phyloP scores from a whole-genome alignment of 2,329 filamentous ascomycete species.

The Lachnellula subtilissima region DNA sequence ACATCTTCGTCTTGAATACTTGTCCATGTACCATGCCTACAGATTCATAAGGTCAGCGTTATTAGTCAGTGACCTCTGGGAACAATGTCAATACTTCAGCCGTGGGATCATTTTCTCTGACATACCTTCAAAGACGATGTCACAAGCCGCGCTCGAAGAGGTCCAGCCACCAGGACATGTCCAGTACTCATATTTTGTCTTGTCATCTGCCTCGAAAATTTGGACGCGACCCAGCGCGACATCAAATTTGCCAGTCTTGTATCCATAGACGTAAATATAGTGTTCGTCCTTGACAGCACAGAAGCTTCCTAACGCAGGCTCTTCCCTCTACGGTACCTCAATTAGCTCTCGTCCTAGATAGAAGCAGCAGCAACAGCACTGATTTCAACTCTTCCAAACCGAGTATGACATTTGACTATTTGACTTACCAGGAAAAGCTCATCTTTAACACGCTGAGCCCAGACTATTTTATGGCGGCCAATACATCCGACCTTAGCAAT shows the following conservation, averaged over 20 bases:
- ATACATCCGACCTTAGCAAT: slow-evolving; percentile 2
- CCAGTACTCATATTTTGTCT: slow-evolving; percentile 15
- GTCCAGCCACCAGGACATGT: background rate
- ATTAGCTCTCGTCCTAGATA: too few species aligned
- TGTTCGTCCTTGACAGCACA: slow-evolving; percentile 3
- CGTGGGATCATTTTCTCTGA: too few species aligned
- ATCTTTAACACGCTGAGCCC: too few species aligned
- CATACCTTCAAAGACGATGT: background rate
- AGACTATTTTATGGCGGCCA: too few species aligned
- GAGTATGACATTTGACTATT: too few species aligned
- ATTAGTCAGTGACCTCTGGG: too few species aligned
- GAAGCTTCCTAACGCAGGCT: slow-evolving; percentile 17
- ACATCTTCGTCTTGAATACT: slow-evolving; percentile 18
- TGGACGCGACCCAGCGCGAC: background rate
- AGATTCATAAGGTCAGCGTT: background rate
- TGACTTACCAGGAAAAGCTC: too few species aligned
- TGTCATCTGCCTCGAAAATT: background rate
- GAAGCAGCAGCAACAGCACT: too few species aligned
- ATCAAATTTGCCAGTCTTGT: background rate
- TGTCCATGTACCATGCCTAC: slow-evolving; percentile 16
- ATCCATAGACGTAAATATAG: slow-evolving; percentile 19
- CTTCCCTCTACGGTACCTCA: background rate
- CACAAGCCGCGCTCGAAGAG: background rate
- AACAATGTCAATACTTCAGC: too few species aligned
- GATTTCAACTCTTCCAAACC: too few species aligned